Evolutionary conservation across 805 yeast genomes (phyloP), one percentile per base, ranked within the genome.

Genomic region (Monosporozyma yasuniensis): DNA sequence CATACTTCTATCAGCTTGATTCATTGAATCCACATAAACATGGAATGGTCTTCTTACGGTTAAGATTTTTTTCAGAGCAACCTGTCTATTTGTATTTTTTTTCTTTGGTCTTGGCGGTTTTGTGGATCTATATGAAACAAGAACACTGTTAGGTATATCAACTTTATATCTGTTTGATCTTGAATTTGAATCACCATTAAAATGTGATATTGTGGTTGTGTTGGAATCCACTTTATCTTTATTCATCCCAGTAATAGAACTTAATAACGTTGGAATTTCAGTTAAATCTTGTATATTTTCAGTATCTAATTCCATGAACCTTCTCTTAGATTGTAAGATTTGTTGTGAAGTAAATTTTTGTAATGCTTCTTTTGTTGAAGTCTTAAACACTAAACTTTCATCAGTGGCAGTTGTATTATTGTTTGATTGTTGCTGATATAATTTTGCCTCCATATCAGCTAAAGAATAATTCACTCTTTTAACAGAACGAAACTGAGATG

Each of bases 391-490:
- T n/a, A 27, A 23, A 45, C 32, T 48, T 3, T 50, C 42, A 27
- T 37, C 49, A 28, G 27, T 39, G 5, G 44, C 50, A 3, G 55
- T 53, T 7, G 51, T 46, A 12, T 38, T 23, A 4, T 35, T 39
- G 11, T 45, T 38, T 3, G 51, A 44, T 3, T 42, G 43, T 3
- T 50, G 58, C 8, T 54, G 50, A 47, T 61, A 64, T 27, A 67
- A 41, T 34, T 56, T 61, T 8, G 63, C 64, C 39, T 65, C 70
- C 48, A 66, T 47, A 49, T 65, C 69, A 10, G 70, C 66, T 28
- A 66, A 45, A 1, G 70, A 66, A 49, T 66, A 66, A 51, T 66
- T 66, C 2, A 66, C 61, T 43, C 69, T 57, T 44, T 65, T 66
- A 21, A 59, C 59, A 4, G 64, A 59, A 34, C 67, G 55, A 14